Conservation (phyloP, 2,329 filamentous ascomycete genomes). For the Colletotrichum ledebouriae region DNA sequence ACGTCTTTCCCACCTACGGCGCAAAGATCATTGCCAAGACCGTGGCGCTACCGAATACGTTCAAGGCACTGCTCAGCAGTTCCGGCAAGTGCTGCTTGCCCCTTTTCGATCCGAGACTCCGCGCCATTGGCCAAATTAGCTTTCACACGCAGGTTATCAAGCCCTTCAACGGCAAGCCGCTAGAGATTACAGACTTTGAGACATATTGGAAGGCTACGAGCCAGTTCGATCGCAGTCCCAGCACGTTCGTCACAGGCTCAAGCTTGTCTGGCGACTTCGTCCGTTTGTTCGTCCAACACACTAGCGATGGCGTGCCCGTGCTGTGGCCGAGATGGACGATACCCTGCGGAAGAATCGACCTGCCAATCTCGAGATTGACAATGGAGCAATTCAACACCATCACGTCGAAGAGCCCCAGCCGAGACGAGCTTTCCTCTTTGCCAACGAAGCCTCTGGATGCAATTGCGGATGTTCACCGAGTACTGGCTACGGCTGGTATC, state of each 20-base stretch:
- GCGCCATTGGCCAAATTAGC: conserved; percentile 92
- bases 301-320: conserved; percentile 87
- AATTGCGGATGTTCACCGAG: conserved; percentile 77
- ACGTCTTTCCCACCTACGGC: conserved; percentile 97
- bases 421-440: conserved; percentile 59
- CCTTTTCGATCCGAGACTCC: conserved; percentile 90
- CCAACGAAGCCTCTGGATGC: conserved; percentile 62
- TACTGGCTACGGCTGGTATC: conserved; percentile 82
- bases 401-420: conserved; percentile 58
- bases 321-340: conserved; percentile 90
- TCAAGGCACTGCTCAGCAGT: conserved; percentile 80
- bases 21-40: conserved; percentile 98
- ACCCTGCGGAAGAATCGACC: conserved; percentile 79
- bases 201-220: conserved; percentile 99
- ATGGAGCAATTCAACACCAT: conserved; percentile 77
- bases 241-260: conserved; percentile 91
- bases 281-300: conserved; percentile 91
- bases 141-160: conserved; percentile 98
- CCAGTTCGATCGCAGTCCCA: conserved; percentile 87
- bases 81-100: conserved; percentile 87
- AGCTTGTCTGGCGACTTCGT: conserved; percentile 97
- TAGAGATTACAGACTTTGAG: conserved; percentile 98
- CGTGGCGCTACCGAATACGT: conserved; percentile 89
- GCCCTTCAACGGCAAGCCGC: conserved; percentile 89
- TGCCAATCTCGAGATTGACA: conserved; percentile 84